Base-by-base conservation (phyloP, 2,329 filamentous ascomycete genomes). In the Fusarium sp. region DNA sequence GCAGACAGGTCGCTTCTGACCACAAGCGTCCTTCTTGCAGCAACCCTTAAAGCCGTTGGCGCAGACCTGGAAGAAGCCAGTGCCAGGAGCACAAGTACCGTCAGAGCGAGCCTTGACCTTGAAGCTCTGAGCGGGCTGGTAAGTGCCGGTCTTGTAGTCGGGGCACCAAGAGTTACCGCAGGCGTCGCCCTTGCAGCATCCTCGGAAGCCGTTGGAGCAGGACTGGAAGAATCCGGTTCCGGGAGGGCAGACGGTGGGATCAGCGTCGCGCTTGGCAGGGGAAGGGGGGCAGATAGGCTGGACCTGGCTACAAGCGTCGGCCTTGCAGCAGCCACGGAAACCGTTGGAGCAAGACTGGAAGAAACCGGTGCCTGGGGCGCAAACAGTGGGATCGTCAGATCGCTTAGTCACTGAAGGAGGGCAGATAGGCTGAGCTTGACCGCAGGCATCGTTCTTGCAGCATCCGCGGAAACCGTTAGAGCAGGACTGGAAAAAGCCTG, bases 1-100 rank as follows among this genome's bases (percentile, higher is more conserved):
- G 50, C 65, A 69, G 65, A 69, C 18, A 23, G 65, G 47, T 16
- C 34, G 46, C 63, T 67, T 67, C 23, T 57, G 28, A 11, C 23
- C 47, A 34, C 65, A 68, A 2, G 64, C 65, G 18, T 68, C 65
- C 53, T 62, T 62, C 54, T 65, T 68, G 64, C 65, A 68, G 65
- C 65, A 67, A 15, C 64, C 64, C 30, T 65, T 66, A 41, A 67
- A 67, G 18, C 64, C 64, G 26, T 67, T 67, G 45, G 51, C 31
- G 23, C 64, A 67, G 8, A 56, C 51, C 62, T 67, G 64, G 51
- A 62, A 67, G 41, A 26, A 67, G 3, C 62, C 64, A 10, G 46
- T 62, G 6, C 50, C 46, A 2, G 57, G 51, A 20, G 50, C 38
- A 34, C 64, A 67, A 20, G 57, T 66, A 4, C 49, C 44, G 28